phyloP scores from a whole-genome alignment of 2,329 filamentous ascomycete species.

The Monilinia laxa region DNA sequence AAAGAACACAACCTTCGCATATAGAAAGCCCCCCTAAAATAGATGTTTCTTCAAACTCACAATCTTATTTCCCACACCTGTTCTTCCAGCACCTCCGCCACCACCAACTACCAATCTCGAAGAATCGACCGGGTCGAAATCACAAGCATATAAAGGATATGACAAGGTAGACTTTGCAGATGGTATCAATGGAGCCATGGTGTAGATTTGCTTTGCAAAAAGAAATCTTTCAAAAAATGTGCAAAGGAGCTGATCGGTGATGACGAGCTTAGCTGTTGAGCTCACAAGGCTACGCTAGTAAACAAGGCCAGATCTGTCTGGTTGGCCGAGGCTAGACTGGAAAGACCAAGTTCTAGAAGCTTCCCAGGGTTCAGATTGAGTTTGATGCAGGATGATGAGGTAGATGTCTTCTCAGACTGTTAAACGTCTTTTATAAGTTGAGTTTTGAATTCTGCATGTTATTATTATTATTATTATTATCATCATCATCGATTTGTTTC shows the following conservation, averaged over 20 bases:
- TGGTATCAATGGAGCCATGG: slow-evolving; percentile 39
- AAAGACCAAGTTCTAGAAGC: slow-evolving; percentile 10
- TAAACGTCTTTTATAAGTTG: too few relatives aligned
- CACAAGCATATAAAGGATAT: slow-evolving; percentile 84
- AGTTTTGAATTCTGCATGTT: too few relatives aligned
- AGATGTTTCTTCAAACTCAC: slow-evolving; percentile 49
- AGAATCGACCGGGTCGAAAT: slow-evolving; percentile 80
- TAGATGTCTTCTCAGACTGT: too few relatives aligned
- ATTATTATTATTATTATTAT: too few relatives aligned
- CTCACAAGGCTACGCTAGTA: slow-evolving; percentile 14
- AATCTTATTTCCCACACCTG: slow-evolving; percentile 84
- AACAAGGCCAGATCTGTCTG: slow-evolving; percentile 16
- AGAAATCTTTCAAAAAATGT: not conserved
- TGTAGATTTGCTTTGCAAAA: not conserved
- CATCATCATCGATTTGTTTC: too few relatives aligned
- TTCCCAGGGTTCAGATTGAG: not conserved
- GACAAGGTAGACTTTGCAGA: slow-evolving; percentile 53
- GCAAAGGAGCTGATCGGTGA: not conserved
- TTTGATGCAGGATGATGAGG: not conserved
- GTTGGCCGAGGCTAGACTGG: slow-evolving; percentile 16
- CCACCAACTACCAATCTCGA: slow-evolving; percentile 78
- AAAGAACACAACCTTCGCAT: not conserved
- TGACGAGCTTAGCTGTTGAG: slow-evolving; percentile 3
- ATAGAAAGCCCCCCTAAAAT: not conserved
- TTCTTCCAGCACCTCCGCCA: slow-evolving; percentile 79